Percentiles rank a stretch among this genome's conserved stretches.
Conservation (phyloP, 768 basidiomycete species). For the Kwoniella europaea region DNA sequence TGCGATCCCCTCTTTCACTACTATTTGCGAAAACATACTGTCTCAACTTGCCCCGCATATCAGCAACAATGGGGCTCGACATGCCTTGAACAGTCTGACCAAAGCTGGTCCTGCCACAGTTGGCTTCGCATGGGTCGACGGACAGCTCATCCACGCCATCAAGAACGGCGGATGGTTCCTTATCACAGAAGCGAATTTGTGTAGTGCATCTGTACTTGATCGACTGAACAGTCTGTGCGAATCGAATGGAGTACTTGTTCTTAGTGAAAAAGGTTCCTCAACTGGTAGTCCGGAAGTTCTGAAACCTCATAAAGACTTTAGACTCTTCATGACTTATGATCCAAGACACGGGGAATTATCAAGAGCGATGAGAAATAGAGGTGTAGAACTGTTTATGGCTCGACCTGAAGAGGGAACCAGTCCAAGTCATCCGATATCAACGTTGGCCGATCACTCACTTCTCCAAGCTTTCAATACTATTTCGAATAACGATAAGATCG, state of each 20-base stretch:
- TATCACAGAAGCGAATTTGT: conserved; percentile 90
- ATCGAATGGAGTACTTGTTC: conserved; percentile 74
- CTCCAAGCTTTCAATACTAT: conserved; percentile 8
- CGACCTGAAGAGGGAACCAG: not conserved
- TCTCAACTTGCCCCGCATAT: conserved; percentile 6
- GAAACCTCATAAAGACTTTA: conserved; percentile 82
- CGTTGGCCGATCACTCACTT: conserved; percentile 28
- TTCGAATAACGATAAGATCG: not conserved
- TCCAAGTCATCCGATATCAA: not conserved
- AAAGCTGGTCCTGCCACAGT: conserved; percentile 48
- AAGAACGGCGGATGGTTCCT: conserved; percentile 86
- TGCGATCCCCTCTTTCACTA: conserved; percentile 8
- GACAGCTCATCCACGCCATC: conserved; percentile 83
- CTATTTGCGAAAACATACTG: conserved; percentile 3
- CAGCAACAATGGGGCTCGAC: conserved; percentile 4
- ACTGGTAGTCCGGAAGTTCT: conserved; percentile 75
- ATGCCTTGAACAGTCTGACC: conserved; percentile 13
- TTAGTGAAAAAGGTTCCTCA: conserved; percentile 87
- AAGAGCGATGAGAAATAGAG: conserved; percentile 97
- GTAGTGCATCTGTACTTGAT: conserved; percentile 93
- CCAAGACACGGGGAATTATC: conserved; percentile 91
- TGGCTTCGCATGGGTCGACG: conserved; percentile 91
- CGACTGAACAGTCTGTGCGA: conserved; percentile 96
- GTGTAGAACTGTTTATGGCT: conserved; percentile 75
- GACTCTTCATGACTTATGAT: conserved; percentile 92